Conservation (phyloP, 2,329 filamentous ascomycete genomes). For the Berkeleyomyces rouxiae region DNA sequence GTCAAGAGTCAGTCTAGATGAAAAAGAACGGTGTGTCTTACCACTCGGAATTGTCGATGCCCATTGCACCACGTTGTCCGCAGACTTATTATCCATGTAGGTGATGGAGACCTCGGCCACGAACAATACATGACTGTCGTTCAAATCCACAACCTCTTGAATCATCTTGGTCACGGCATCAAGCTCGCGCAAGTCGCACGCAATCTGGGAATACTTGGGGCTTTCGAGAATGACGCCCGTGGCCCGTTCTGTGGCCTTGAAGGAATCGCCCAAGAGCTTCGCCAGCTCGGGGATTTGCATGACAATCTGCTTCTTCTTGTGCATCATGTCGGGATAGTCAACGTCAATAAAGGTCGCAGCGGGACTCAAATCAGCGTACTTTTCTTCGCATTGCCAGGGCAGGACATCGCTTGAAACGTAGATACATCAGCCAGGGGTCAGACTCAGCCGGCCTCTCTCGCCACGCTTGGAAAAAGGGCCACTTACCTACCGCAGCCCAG, state of each 20-base stretch:
- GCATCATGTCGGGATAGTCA: conserved; percentile 68
- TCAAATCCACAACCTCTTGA: conserved; percentile 37
- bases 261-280: conserved; percentile 21
- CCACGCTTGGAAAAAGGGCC: too few relatives aligned
- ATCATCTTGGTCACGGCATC: conserved; percentile 42
- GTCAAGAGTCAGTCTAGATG: neutral
- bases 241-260: conserved; percentile 18
- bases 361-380: conserved; percentile 41
- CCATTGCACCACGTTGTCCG: conserved; percentile 64
- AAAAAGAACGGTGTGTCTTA: conserved; percentile 22
- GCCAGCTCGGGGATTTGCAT: conserved; percentile 41
- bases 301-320: conserved; percentile 55
- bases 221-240: conserved; percentile 42
- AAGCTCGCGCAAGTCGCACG: conserved; percentile 63
- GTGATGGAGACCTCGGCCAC: conserved; percentile 82
- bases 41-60: conserved; percentile 52
- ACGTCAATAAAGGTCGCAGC: conserved; percentile 62
- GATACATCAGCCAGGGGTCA: neutral
- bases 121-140: conserved; percentile 52
- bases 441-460: too few relatives aligned
- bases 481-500: conserved; percentile 78
- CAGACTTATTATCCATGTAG: conserved; percentile 62
- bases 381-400: conserved; percentile 64
- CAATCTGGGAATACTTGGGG: conserved; percentile 58
- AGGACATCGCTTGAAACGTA: conserved; percentile 54